Evolutionary conservation across 2,329 filamentous ascomycete genomes (phyloP).

Genomic region (Ophiostoma himal-ulmi): DNA sequence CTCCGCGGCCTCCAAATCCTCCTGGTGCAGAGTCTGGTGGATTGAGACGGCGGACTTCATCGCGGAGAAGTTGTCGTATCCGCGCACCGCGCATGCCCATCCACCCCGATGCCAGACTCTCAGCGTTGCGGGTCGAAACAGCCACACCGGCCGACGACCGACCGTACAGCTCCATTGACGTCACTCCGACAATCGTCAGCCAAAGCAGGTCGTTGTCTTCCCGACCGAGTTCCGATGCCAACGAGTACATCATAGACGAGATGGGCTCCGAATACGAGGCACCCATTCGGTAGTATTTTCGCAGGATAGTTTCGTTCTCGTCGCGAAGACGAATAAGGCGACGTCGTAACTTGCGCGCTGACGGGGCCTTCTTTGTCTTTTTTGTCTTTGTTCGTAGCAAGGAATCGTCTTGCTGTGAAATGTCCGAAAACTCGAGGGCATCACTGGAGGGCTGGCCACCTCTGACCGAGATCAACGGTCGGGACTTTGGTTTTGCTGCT

Average conservation of each 20-base stretch:
- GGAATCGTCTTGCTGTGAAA: slow-evolving; percentile 42
- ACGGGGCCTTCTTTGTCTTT: slow-evolving; percentile 44
- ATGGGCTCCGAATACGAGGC: slow-evolving; percentile 92
- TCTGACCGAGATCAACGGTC: slow-evolving; percentile 53
- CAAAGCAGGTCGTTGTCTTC: slow-evolving; percentile 96
- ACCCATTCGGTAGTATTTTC: slow-evolving; percentile 78
- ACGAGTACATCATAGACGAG: slow-evolving; percentile 86
- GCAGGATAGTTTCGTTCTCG: slow-evolving; percentile 70
- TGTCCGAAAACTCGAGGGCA: slow-evolving; percentile 49
- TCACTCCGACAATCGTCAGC: slow-evolving; percentile 90
- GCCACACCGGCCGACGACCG: slow-evolving; percentile 76
- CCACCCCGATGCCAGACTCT: slow-evolving; percentile 60
- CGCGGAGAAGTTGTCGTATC: slow-evolving; percentile 77
- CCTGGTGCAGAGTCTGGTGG: slow-evolving; percentile 55
- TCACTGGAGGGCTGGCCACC: slow-evolving; percentile 45
- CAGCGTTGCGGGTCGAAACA: slow-evolving; percentile 49
- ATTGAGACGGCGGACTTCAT: slow-evolving; percentile 91
- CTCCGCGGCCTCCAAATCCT: not conserved
- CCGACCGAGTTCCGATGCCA: slow-evolving; percentile 88
- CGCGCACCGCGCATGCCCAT: slow-evolving; percentile 74
- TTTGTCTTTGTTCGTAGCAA: slow-evolving; percentile 37
- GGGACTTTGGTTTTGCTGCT: slow-evolving; percentile 57
- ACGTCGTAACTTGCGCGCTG: slow-evolving; percentile 64
- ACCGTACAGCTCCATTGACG: slow-evolving; percentile 88
- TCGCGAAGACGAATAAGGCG: slow-evolving; percentile 68